Conservation (phyloP, 225 moss, liverwort and hornwort species). For the Lunularia cruciata region DNA sequence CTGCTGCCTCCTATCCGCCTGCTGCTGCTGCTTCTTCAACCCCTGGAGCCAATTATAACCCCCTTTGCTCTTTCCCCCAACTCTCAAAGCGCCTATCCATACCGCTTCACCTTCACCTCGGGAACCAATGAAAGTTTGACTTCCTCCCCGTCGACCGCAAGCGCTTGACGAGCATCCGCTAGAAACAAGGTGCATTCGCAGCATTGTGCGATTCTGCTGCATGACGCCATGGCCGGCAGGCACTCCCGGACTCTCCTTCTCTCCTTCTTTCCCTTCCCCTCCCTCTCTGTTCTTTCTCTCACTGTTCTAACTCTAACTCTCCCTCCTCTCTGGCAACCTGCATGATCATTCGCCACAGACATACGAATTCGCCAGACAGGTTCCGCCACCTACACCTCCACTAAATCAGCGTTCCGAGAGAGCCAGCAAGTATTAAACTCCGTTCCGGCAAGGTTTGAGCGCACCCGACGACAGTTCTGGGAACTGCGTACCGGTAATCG, state of each 20-base stretch:
- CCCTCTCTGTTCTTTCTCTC: not conserved
- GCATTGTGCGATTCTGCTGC: constrained; percentile 34
- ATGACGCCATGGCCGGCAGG: constrained; percentile 37
- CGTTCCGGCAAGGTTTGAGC: too few species aligned
- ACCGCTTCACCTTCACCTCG: too few species aligned
- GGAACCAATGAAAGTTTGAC: constrained; percentile 10
- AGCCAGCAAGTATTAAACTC: too few species aligned
- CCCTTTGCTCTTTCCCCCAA: not conserved
- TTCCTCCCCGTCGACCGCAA: not conserved
- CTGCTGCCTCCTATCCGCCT: not conserved
- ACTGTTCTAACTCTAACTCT: not conserved
- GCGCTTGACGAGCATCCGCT: not conserved
- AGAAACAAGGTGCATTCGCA: constrained; percentile 3
- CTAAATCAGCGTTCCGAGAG: not conserved
- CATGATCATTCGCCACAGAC: not conserved
- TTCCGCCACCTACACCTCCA: not conserved
- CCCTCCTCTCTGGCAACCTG: not conserved
- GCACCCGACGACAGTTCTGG: too few species aligned
- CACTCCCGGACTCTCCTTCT: not conserved
- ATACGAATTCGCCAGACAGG: not conserved
- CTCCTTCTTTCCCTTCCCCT: not conserved
- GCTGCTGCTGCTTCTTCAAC: not conserved
- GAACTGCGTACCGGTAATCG: too few species aligned
- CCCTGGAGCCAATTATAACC: not conserved
- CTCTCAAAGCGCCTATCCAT: constrained; percentile 3